Evolutionary conservation across 768 basidiomycete genomes (phyloP).

Genomic region (Termitomyces sp.): DNA sequence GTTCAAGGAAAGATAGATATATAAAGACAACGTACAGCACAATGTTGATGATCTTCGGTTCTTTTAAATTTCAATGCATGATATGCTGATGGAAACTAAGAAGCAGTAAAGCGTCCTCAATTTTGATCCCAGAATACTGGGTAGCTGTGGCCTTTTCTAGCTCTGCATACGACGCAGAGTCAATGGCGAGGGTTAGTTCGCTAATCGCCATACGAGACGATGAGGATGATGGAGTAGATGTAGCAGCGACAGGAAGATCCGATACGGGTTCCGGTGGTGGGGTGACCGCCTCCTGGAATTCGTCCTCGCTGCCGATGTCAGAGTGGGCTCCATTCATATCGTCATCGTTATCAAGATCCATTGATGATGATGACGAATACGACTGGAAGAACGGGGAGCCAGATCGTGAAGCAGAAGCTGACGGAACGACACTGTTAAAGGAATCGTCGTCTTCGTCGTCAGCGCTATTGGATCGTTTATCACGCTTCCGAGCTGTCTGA

Average conservation of each 20-base stretch:
- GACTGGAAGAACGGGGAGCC: conserved; percentile 49
- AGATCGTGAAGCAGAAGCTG: conserved; percentile 46
- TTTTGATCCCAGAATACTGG: conserved; percentile 52
- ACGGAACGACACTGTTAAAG: conserved; percentile 35
- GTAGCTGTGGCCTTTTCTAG: conserved; percentile 43
- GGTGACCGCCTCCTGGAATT: conserved; percentile 71
- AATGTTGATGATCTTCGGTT: conserved; percentile 4
- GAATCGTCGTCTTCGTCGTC: conserved; percentile 47
- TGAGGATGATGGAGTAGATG: conserved; percentile 24
- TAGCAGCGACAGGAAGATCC: conserved; percentile 25
- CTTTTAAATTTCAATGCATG: conserved; percentile 46
- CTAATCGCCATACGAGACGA: conserved; percentile 24
- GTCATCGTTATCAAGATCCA: conserved; percentile 50
- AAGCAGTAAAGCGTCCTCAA: conserved; percentile 73
- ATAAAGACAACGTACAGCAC: conserved; percentile 4
- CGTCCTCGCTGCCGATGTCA: conserved; percentile 66
- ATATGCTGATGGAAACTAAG: conserved; percentile 72
- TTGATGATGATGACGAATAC: conserved; percentile 48
- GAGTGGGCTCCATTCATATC: conserved; percentile 40
- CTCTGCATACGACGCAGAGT: conserved; percentile 41
- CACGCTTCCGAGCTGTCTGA: conserved; percentile 74
- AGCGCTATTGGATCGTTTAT: conserved; percentile 44
- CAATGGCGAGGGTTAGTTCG: conserved; percentile 34
- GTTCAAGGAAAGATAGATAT: background rate
- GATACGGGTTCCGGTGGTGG: conserved; percentile 56